Percentiles rank a stretch among this genome's conserved stretches.
Conservation (phyloP, 345 rosid genomes). For the Salix arbutifolia region DNA sequence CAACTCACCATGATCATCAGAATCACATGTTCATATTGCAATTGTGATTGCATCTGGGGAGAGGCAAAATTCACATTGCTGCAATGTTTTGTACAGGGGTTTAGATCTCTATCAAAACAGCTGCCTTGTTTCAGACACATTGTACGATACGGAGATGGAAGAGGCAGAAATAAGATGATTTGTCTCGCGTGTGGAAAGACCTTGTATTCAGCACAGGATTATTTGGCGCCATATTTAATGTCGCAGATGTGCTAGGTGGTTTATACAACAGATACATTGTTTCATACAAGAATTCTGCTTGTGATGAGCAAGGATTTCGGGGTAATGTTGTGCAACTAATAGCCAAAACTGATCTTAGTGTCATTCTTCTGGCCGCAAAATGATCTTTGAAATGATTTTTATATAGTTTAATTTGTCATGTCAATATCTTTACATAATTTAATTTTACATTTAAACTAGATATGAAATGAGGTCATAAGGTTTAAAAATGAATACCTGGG, state of each 20-base stretch:
- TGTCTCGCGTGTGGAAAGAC: neutral
- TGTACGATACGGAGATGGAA: slow-evolving; percentile 13
- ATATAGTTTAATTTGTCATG: too few relatives aligned
- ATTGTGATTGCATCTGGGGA: neutral
- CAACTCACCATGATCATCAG: neutral
- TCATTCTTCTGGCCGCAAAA: neutral
- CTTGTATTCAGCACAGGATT: neutral
- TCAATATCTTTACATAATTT: too few relatives aligned
- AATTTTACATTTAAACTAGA: too few relatives aligned
- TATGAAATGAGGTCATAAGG: too few relatives aligned
- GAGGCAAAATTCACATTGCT: neutral
- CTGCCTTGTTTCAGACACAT: slow-evolving; percentile 1
- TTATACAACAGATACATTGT: neutral
- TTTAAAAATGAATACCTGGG: too few relatives aligned
- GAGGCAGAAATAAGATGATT: neutral
- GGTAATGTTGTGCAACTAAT: neutral
- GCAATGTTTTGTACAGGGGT: slow-evolving; percentile 24
- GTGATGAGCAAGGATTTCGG: neutral
- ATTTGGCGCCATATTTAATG: neutral
- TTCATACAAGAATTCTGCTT: neutral
- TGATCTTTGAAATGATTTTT: neutral
- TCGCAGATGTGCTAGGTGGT: neutral
- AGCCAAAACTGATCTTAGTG: neutral
- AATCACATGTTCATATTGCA: neutral
- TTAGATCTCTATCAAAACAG: neutral